phyloP scores from a whole-genome alignment of 805 yeast genomes.

The Myxozyma neglecta region DNA sequence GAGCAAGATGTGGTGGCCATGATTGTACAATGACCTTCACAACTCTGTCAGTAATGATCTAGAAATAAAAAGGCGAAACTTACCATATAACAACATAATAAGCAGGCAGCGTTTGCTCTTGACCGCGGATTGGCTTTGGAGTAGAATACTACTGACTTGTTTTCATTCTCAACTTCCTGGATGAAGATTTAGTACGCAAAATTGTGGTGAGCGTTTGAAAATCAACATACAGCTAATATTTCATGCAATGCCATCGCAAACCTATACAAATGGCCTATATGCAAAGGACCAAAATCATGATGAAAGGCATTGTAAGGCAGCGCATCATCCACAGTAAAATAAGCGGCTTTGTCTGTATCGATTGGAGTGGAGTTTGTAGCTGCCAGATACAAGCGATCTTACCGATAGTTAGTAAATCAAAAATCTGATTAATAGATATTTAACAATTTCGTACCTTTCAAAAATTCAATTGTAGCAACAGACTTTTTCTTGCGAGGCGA shows the following conservation, averaged over 20 bases:
- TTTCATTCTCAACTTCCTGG: slow-evolving; percentile 69
- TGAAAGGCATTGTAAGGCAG: slow-evolving; percentile 94
- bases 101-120: slow-evolving; percentile 91
- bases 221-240: slow-evolving; percentile 57
- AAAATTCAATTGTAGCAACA: slow-evolving; percentile 42
- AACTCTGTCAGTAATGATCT: neutral
- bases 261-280: slow-evolving; percentile 87
- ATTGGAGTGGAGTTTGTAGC: slow-evolving; percentile 79
- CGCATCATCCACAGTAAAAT: slow-evolving; percentile 89
- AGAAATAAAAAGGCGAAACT: neutral
- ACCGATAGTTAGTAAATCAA: neutral
- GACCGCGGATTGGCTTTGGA: slow-evolving; percentile 78
- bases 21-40: slow-evolving; percentile 65
- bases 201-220: neutral
- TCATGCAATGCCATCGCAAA: slow-evolving; percentile 95
- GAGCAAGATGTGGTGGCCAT: slow-evolving; percentile 97
- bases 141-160: slow-evolving; percentile 87
- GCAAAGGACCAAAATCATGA: slow-evolving; percentile 94
- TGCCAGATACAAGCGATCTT: slow-evolving; percentile 76
- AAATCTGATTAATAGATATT: neutral
- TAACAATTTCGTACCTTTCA: slow-evolving; percentile 35
- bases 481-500: slow-evolving; percentile 29
- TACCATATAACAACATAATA: slow-evolving; percentile 87
- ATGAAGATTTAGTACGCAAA: neutral
- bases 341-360: slow-evolving; percentile 72